Evolutionary conservation across 2,329 filamentous ascomycete genomes (phyloP).

Genomic region (Cladosporium velox): DNA sequence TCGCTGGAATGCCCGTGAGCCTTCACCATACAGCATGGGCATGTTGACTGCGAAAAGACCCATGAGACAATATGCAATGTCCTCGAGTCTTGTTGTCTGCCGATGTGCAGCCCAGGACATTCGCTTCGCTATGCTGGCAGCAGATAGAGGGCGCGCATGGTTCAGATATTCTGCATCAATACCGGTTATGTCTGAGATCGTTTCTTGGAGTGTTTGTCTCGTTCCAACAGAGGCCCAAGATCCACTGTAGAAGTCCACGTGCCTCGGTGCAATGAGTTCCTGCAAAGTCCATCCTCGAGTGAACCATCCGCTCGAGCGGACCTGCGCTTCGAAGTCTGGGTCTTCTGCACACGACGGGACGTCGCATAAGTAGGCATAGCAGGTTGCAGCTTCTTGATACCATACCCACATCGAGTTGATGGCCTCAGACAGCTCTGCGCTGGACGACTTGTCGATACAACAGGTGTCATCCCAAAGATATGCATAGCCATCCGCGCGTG

Average conservation of each 20-base stretch:
- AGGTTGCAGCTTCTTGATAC: slow-evolving; percentile 15
- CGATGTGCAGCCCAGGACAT: slow-evolving; percentile 28
- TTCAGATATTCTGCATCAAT: background rate
- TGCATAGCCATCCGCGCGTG: slow-evolving; percentile 14
- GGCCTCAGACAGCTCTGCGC: slow-evolving; percentile 16
- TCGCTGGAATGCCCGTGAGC: slow-evolving; percentile 26
- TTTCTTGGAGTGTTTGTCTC: background rate
- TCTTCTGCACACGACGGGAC: background rate
- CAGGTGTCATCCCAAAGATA: slow-evolving; percentile 20
- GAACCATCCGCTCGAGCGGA: slow-evolving; percentile 14
- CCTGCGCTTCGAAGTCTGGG: background rate
- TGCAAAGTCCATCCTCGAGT: slow-evolving; percentile 19
- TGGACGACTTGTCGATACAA: slow-evolving; percentile 18
- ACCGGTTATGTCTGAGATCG: background rate
- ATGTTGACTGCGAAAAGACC: slow-evolving; percentile 31
- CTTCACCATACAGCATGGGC: slow-evolving; percentile 31
- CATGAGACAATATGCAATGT: slow-evolving; percentile 28
- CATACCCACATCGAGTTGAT: slow-evolving; percentile 21
- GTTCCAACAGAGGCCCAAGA: slow-evolving; percentile 15
- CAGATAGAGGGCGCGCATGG: background rate
- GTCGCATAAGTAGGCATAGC: slow-evolving; percentile 27
- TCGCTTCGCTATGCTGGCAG: background rate
- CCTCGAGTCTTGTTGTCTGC: slow-evolving; percentile 26
- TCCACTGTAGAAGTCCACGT: slow-evolving; percentile 2
- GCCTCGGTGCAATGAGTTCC: slow-evolving; percentile 13